A percentile compares a stretch with the other conserved stretches of the same genome.
Evolutionary conservation across 805 yeast genomes (phyloP).

Genomic region (Starmerella stigmatis): DNA sequence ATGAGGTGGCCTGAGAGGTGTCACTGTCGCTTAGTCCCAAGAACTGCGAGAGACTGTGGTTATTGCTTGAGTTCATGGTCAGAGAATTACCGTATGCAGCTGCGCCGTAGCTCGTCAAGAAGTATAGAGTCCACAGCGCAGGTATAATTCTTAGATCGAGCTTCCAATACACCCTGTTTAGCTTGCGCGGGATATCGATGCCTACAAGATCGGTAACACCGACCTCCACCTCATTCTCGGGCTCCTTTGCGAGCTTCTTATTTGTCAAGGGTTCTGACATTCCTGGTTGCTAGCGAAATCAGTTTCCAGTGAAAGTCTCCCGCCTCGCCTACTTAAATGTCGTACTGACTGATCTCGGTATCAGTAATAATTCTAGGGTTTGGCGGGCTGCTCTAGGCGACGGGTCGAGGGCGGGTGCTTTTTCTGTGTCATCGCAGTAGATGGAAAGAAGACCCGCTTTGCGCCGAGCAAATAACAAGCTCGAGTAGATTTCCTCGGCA

Average conservation of each 20-base stretch:
- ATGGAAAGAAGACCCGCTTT: too few relatives aligned
- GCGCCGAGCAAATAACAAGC: too few relatives aligned
- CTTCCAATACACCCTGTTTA: conserved; percentile 36
- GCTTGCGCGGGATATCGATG: not conserved
- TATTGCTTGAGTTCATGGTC: conserved; percentile 58
- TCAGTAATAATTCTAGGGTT: too few relatives aligned
- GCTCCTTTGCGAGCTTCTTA: not conserved
- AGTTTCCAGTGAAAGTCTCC: too few relatives aligned
- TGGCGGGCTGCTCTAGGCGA: too few relatives aligned
- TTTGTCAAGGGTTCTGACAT: too few relatives aligned
- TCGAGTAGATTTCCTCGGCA: too few relatives aligned
- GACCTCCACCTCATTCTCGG: not conserved
- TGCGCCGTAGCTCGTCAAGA: conserved; percentile 67
- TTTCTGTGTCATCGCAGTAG: too few relatives aligned
- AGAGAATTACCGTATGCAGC: conserved; percentile 70
- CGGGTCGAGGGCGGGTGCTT: too few relatives aligned
- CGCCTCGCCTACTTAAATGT: too few relatives aligned
- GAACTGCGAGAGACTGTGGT: conserved; percentile 50
- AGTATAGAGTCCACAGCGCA: conserved; percentile 70
- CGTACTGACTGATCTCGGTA: too few relatives aligned
- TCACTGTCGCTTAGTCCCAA: conserved; percentile 46
- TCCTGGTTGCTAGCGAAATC: too few relatives aligned
- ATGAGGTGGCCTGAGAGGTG: conserved; percentile 63
- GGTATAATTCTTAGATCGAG: conserved; percentile 67
- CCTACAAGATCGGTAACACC: not conserved